phyloP scores from a whole-genome alignment of 1,139 yeast species.

The Yamadazyma pseudoaaseri region DNA sequence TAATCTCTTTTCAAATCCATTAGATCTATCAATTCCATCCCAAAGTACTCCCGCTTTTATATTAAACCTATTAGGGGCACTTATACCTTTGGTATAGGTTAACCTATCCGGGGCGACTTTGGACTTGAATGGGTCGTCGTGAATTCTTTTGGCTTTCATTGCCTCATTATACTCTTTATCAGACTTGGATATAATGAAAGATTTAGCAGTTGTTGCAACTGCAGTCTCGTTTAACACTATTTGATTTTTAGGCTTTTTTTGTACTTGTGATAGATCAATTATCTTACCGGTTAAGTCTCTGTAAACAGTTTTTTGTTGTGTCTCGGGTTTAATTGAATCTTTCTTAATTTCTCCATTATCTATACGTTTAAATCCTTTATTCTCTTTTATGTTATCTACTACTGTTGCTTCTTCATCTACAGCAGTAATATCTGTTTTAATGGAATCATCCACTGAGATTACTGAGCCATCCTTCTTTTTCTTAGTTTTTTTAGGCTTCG shows the following conservation, averaged over 20 bases:
- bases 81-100: constrained; percentile 43
- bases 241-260: constrained; percentile 8
- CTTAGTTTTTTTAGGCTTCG: constrained; percentile 13
- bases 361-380: constrained; percentile 40
- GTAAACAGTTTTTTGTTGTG: constrained; percentile 28
- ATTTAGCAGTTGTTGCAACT: constrained; percentile 18
- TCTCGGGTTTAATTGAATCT: neutral
- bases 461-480: constrained; percentile 6
- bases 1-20: constrained; percentile 79
- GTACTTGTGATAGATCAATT: constrained; percentile 26
- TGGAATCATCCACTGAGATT: constrained; percentile 13
- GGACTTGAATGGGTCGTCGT: constrained; percentile 67
- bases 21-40: constrained; percentile 93
- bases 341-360: constrained; percentile 18
- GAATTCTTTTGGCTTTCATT: constrained; percentile 31
- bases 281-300: constrained; percentile 42
- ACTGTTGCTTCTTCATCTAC: constrained; percentile 20
- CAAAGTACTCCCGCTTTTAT: constrained; percentile 80
- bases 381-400: constrained; percentile 27
- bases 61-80: constrained; percentile 69
- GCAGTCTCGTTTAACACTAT: constrained; percentile 5
- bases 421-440: constrained; percentile 2
- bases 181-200: constrained; percentile 29
- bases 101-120: constrained; percentile 17
- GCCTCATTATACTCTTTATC: constrained; percentile 38